phyloP scores from a whole-genome alignment of 192 early-diverging fungal genomes.

The Coemansia sp. region DNA sequence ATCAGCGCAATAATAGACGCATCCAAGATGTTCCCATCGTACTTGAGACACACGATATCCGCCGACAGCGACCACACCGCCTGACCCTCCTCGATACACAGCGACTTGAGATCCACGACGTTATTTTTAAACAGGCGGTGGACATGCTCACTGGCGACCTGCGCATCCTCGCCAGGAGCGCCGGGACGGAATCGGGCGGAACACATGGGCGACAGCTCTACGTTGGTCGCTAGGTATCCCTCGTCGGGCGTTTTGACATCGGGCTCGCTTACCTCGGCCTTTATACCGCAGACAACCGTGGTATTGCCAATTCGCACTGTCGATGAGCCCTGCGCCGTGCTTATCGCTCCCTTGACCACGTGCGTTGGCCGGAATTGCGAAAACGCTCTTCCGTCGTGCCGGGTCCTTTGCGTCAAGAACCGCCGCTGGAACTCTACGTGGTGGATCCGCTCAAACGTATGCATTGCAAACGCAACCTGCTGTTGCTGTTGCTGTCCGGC shows the following conservation, averaged over 20 bases:
- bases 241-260: constrained; percentile 63
- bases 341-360: constrained; percentile 64
- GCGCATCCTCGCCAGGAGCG: constrained; percentile 80
- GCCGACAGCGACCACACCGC: constrained; percentile 87
- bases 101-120: constrained; percentile 34
- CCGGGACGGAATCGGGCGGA: constrained; percentile 83
- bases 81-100: constrained; percentile 80
- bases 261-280: constrained; percentile 90
- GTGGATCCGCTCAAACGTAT: constrained; percentile 87
- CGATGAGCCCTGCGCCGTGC: constrained; percentile 83
- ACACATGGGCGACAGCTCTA: constrained; percentile 91
- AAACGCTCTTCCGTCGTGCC: constrained; percentile 83
- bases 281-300: constrained; percentile 90
- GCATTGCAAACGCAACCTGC: constrained; percentile 54
- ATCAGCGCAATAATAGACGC: constrained; percentile 78
- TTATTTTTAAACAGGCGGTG: constrained; percentile 62
- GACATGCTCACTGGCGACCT: constrained; percentile 79
- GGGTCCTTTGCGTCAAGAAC: constrained; percentile 76
- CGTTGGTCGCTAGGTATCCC: constrained; percentile 91
- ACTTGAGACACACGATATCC: constrained; percentile 89
- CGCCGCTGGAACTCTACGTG: constrained; percentile 84
- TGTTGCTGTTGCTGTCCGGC: neutral
- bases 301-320: constrained; percentile 88
- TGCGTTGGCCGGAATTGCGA: constrained; percentile 66
- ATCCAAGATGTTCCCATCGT: constrained; percentile 91